phyloP scores from a whole-genome alignment of 768 basidiomycete species.

The Hygrocybe coccinea region DNA sequence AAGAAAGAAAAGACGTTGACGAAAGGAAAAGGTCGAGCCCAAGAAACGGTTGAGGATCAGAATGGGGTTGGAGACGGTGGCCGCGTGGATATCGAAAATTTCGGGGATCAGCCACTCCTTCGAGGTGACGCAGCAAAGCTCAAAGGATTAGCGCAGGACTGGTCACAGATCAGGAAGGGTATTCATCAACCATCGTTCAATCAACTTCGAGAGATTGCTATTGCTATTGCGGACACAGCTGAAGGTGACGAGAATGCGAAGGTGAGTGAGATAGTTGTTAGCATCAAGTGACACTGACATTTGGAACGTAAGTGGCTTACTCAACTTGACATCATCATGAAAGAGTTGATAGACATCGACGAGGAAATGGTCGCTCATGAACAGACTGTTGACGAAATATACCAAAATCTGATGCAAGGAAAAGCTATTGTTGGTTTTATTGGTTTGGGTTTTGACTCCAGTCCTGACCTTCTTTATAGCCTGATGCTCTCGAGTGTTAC shows the following conservation, averaged over 20 bases:
- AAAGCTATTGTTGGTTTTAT: conserved; percentile 51
- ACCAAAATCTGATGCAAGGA: conserved; percentile 51
- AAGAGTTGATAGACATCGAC: conserved; percentile 60
- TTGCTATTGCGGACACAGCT: conserved; percentile 57
- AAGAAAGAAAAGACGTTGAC: conserved; percentile 28
- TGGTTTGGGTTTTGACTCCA: background rate
- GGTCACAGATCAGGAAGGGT: conserved; percentile 50
- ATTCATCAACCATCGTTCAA: conserved; percentile 41
- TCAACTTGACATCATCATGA: conserved; percentile 65
- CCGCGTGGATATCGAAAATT: conserved; percentile 54
- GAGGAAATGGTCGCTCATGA: conserved; percentile 57
- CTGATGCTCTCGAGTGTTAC: conserved; percentile 49
- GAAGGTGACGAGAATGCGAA: conserved; percentile 49
- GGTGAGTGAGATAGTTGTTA: conserved; percentile 32
- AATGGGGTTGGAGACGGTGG: conserved; percentile 46
- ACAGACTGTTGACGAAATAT: conserved; percentile 47
- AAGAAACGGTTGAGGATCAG: conserved; percentile 20
- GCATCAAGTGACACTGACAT: background rate
- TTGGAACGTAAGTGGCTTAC: conserved; percentile 41
- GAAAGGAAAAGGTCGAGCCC: conserved; percentile 19
- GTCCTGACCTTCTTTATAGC: conserved; percentile 32
- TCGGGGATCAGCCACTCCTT: conserved; percentile 63
- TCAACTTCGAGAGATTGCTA: conserved; percentile 49
- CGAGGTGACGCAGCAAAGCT: conserved; percentile 49
- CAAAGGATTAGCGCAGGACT: conserved; percentile 56